phyloP scores from a whole-genome alignment of 2,329 filamentous ascomycete genomes.

The Diaporthe australafricana region DNA sequence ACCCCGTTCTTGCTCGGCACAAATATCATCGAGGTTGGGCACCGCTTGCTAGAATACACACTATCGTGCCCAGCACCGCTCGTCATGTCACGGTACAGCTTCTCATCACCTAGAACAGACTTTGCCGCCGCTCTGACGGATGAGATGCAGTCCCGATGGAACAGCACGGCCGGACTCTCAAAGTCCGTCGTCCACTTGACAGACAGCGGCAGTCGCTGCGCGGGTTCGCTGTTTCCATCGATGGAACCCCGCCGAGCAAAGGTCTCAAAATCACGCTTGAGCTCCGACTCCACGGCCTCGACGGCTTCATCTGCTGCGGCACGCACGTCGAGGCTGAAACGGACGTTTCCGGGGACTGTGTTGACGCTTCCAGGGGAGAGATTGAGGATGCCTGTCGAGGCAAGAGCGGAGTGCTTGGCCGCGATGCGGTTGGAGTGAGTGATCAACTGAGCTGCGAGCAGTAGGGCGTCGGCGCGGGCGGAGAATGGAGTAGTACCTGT shows the following conservation, averaged over 20 bases:
- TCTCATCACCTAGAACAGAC: slow-evolving; percentile 65
- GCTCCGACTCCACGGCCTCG: slow-evolving; percentile 64
- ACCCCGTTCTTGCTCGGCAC: slow-evolving; percentile 72
- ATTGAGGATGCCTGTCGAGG: slow-evolving; percentile 75
- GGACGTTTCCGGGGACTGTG: slow-evolving; percentile 76
- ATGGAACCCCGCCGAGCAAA: slow-evolving; percentile 70
- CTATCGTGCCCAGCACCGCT: slow-evolving; percentile 61
- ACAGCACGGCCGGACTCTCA: slow-evolving; percentile 70
- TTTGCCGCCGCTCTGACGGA: slow-evolving; percentile 71
- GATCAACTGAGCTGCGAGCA: slow-evolving; percentile 76
- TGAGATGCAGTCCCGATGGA: slow-evolving; percentile 74
- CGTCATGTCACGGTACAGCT: slow-evolving; percentile 50
- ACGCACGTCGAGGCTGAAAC: slow-evolving; percentile 77
- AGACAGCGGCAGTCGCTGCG: slow-evolving; percentile 53
- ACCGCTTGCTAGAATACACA: slow-evolving; percentile 68
- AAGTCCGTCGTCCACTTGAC: slow-evolving; percentile 73
- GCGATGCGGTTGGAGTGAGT: slow-evolving; percentile 73
- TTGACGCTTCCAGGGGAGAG: slow-evolving; percentile 77
- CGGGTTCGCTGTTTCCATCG: slow-evolving; percentile 46
- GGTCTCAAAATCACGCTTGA: slow-evolving; percentile 67
- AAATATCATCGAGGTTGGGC: slow-evolving; percentile 76
- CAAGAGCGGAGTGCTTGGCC: slow-evolving; percentile 68
- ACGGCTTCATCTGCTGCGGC: slow-evolving; percentile 67
- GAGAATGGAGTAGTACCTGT: slow-evolving; percentile 76
- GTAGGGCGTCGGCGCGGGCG: slow-evolving; percentile 73